phyloP scores from a whole-genome alignment of 306 rosid species.

The cucumber (Cucumis sativus) region Cucumber_9930_V3 NC_026660.2:24653001-24653500 shows the following conservation, averaged over 20 bases:
- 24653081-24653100: slow-evolving; percentile 5
- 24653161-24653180: not conserved
- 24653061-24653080: slow-evolving; percentile 64
- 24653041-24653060: slow-evolving; percentile 71
- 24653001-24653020: slow-evolving; percentile 73
- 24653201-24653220: not conserved
- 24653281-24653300: not conserved
- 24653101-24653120: slow-evolving; percentile 1
- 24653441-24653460: slow-evolving; percentile 56
- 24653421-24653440: slow-evolving; percentile 62
- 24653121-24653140: not conserved
- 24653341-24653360: slow-evolving; percentile 78
- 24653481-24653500: slow-evolving; percentile 82
- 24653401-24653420: slow-evolving; percentile 62
- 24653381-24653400: slow-evolving; percentile 75
- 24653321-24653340: slow-evolving; percentile 33
- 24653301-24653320: not conserved
- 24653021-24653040: slow-evolving; percentile 88
- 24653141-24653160: not conserved
- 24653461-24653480: slow-evolving; percentile 84
- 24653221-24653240: not conserved
- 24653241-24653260: not conserved
- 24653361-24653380: slow-evolving; percentile 63
- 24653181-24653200: not conserved
- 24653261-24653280: not conserved